These are phyloP conservation scores for Pelargonium nanum DNA, from an alignment of 345 rosid species.

Conservation along the genomic window DNA sequence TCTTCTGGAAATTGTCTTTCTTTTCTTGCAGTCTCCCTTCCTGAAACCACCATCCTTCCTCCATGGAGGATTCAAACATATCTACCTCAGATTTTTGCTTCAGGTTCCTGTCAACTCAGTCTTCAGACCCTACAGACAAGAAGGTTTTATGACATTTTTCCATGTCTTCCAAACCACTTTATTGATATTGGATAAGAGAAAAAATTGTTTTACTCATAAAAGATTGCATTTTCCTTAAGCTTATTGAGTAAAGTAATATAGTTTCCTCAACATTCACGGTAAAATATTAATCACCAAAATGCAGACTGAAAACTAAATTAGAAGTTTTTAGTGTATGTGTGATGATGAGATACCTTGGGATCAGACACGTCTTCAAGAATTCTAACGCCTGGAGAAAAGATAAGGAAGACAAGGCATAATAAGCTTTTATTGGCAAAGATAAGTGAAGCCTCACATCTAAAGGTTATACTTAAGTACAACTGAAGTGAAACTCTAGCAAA, in stretches of 20 bases:
- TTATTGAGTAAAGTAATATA: neutral
- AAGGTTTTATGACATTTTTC: neutral
- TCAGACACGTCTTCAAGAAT: slow-evolving; percentile 81
- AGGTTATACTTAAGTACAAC: too few species aligned
- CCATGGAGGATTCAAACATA: neutral
- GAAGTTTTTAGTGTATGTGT: neutral
- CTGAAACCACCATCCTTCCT: neutral
- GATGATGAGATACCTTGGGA: slow-evolving; percentile 46
- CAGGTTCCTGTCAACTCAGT: neutral
- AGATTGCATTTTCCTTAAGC: neutral
- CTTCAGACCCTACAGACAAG: neutral
- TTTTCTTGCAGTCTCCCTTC: neutral
- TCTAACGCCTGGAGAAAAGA: slow-evolving; percentile 57
- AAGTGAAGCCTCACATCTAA: too few species aligned
- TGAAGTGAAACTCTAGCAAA: neutral
- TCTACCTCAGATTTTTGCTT: neutral
- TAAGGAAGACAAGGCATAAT: slow-evolving; percentile 5
- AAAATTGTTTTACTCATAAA: neutral
- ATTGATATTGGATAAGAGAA: neutral
- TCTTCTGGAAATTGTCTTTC: neutral
- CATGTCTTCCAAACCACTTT: neutral
- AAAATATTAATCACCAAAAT: neutral
- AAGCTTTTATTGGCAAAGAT: too few species aligned
- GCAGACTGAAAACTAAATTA: neutral
- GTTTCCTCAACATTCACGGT: neutral